These are phyloP conservation scores for Decorospora gaudefroyi DNA, from an alignment of 2,329 filamentous ascomycete genomes.

Conservation along the genomic window DNA sequence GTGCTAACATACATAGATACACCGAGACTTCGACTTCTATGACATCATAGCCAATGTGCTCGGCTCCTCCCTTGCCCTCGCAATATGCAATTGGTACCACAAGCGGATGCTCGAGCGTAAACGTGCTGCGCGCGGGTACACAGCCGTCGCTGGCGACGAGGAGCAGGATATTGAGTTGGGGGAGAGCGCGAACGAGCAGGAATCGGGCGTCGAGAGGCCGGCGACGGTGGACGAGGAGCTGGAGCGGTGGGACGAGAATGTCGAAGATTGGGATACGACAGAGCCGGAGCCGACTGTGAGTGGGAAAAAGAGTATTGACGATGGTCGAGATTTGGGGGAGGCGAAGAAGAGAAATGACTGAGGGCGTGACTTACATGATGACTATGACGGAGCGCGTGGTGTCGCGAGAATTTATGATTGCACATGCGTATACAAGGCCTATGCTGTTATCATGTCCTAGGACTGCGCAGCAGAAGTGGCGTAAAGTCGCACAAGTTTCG, in stretches of 20 bases:
- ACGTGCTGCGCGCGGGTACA: conserved; percentile 73
- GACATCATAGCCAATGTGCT: conserved; percentile 87
- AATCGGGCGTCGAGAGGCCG: conserved; percentile 63
- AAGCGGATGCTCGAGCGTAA: conserved; percentile 91
- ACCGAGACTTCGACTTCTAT: conserved; percentile 69
- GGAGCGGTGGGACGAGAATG: conserved; percentile 93
- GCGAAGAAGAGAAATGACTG: conserved; percentile 52
- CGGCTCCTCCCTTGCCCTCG: conserved; percentile 73
- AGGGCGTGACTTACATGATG: conserved; percentile 22
- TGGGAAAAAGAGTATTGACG: conserved; percentile 28
- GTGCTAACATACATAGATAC: conserved; percentile 45
- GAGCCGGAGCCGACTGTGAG: conserved; percentile 47
- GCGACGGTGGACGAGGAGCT: conserved; percentile 76
- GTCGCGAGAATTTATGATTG: background rate
- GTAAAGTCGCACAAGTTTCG: too few relatives aligned
- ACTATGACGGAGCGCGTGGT: conserved; percentile 1
- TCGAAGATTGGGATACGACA: conserved; percentile 68
- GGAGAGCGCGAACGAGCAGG: conserved; percentile 61
- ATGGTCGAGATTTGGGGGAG: conserved; percentile 41
- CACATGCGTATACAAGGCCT: too few relatives aligned
- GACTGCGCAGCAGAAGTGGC: too few relatives aligned
- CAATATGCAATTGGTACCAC: conserved; percentile 87
- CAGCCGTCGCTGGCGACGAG: conserved; percentile 67
- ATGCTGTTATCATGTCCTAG: too few relatives aligned
- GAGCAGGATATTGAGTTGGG: conserved; percentile 74